phyloP scores from a whole-genome alignment of 1,284 basidiomycete species.

The Cryptococcus sp. region DNA sequence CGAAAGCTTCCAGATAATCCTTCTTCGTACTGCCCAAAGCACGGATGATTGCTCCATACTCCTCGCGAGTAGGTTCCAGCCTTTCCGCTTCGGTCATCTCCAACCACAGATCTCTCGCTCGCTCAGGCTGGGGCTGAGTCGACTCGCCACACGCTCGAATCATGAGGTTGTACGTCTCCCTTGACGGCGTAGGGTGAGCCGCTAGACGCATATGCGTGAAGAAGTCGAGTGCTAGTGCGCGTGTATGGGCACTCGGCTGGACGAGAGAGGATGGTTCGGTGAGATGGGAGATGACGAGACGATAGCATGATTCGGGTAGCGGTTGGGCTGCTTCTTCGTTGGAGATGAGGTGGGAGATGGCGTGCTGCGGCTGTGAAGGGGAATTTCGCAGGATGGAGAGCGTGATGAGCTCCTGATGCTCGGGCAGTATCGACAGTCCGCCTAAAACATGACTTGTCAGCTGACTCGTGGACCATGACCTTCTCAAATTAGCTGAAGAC shows the following conservation, averaged over 20 bases:
- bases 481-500: conserved; percentile 1
- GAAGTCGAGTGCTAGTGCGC: conserved; percentile 84
- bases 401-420: conserved; percentile 38
- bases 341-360: conserved; percentile 45
- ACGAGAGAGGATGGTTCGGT: conserved; percentile 23
- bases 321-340: conserved; percentile 47
- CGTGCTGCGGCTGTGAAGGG: conserved; percentile 35
- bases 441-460: conserved; percentile 17
- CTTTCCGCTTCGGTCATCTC: conserved; percentile 76
- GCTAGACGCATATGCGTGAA: conserved; percentile 95
- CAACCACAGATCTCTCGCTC: conserved; percentile 87
- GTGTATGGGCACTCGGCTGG: conserved; percentile 33
- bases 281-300: conserved; percentile 47
- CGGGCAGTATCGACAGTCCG: conserved; percentile 19
- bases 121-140: conserved; percentile 72
- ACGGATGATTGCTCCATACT: conserved; percentile 81
- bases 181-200: conserved; percentile 79
- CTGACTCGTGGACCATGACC: neutral
- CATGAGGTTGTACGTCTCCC: conserved; percentile 77
- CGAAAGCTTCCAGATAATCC: conserved; percentile 72
- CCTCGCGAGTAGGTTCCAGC: conserved; percentile 62
- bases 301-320: conserved; percentile 53
- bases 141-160: conserved; percentile 76
- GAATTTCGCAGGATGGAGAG: conserved; percentile 26
- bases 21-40: conserved; percentile 61